Evolutionary conservation across 75 land plant genomes (phyloP), one percentile per base, ranked within the genome.

Genomic region (Cryptomeria japonica): DNA sequence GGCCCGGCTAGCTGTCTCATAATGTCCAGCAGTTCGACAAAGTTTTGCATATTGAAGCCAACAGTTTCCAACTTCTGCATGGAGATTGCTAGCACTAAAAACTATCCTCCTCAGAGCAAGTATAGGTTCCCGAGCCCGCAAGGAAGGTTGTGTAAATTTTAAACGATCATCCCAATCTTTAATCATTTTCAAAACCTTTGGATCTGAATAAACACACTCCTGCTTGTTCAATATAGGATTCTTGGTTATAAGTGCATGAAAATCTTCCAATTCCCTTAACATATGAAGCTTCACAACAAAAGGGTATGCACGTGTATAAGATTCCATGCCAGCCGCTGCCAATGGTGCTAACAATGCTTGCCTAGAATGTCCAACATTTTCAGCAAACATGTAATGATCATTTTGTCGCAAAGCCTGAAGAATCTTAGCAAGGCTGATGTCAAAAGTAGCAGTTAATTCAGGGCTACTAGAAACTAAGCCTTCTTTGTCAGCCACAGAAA

Each of bases 1-100:
- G 75, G 99, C 99, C 72, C 96, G 88, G 80, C 91, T 94, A 47
- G 99, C 99, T 72, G 99, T 97, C 82, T 98, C 99, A 92, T 95
- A 97, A 83, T 98, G 99, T 49, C 99, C 99, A 70, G 99, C 96
- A 84, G 91, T 90, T 18, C 99, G 92, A 90, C 99, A 98, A 75
- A 98, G 95, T 89, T 98, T 98, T 85, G 99, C 99, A 92, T 97
- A 98, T 87, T 97, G 97, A 85, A 98, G 95, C 99, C 99, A 98
- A 91, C 99, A 98, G 73, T 88, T 88, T 34, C 99, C 97, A 77
- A 96, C 94, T 87, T 96, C 95, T 90, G 94, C 88, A 85, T 93
- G 92, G 90, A 94, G 87, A 75, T 92, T 90, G 85, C 93, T 95
- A 31, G 91, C 89, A 87, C 92, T 91, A 88, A 94, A 94, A 73